Evolutionary conservation across 208 protist species (phyloP).

Genomic region (Acanthamoeba triangularis): DNA sequence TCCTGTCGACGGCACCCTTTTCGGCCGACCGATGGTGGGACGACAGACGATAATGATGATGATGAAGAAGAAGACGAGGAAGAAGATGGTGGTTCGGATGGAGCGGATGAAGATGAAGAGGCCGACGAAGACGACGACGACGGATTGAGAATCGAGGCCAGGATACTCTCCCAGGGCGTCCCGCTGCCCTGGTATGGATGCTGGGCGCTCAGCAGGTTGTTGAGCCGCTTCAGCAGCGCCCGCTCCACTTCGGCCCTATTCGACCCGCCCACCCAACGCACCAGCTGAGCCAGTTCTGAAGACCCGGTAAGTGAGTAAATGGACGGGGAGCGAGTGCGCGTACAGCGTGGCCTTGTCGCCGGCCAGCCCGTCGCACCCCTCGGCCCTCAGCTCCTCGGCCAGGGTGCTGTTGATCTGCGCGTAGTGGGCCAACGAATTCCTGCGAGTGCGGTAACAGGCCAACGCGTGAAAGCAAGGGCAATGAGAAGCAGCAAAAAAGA

Average conservation of each 20-base stretch:
- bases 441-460: neutral
- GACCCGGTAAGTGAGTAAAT: neutral
- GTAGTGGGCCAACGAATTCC: conserved; percentile 10
- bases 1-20: too few relatives aligned
- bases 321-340: neutral
- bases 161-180: neutral
- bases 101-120: neutral
- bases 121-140: neutral
- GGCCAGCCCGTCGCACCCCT: neutral
- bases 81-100: too few relatives aligned
- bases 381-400: conserved; percentile 1
- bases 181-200: neutral
- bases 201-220: conserved; percentile 12
- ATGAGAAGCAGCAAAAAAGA: neutral
- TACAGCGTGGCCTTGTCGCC: conserved; percentile 28
- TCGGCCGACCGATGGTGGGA: too few relatives aligned
- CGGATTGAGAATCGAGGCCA: neutral
- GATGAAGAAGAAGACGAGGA: neutral
- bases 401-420: conserved; percentile 18
- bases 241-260: conserved; percentile 3
- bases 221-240: neutral
- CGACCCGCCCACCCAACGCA: too few relatives aligned
- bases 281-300: neutral
- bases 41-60: neutral
- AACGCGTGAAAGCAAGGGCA: neutral